Evolutionary conservation across 208 protist genomes (phyloP).

Genomic region (Sergeia podlipaevii): DNA sequence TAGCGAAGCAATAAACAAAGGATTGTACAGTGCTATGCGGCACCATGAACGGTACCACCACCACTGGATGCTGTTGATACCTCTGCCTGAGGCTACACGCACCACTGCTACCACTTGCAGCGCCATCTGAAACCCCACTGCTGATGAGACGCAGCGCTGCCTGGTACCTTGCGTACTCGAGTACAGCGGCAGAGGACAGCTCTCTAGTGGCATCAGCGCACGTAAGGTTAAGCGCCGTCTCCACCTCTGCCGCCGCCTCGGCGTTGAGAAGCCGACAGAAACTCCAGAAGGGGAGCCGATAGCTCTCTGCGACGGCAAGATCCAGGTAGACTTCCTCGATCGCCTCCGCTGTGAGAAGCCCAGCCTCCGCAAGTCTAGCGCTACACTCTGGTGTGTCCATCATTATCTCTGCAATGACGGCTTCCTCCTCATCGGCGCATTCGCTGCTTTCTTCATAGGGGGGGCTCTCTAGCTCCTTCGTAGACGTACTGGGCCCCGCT

Average conservation of each 20-base stretch:
- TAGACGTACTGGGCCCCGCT: too few relatives aligned
- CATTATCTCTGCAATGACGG: slow-evolving; percentile 3
- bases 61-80: background rate
- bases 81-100: too few relatives aligned
- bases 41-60: slow-evolving; percentile 22
- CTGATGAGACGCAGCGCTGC: slow-evolving; percentile 19
- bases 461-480: too few relatives aligned
- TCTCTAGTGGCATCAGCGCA: slow-evolving; percentile 29
- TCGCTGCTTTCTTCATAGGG: background rate
- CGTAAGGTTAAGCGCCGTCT: slow-evolving; percentile 32
- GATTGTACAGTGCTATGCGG: slow-evolving; percentile 32
- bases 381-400: slow-evolving; percentile 1
- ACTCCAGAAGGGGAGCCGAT: slow-evolving; percentile 53
- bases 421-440: background rate
- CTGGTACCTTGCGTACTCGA: slow-evolving; percentile 26
- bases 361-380: background rate
- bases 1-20: slow-evolving; percentile 47
- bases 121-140: background rate
- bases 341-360: slow-evolving; percentile 31
- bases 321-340: slow-evolving; percentile 59
- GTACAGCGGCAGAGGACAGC: slow-evolving; percentile 33
- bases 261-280: slow-evolving; percentile 54
- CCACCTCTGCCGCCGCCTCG: slow-evolving; percentile 27
- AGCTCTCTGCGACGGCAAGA: slow-evolving; percentile 47
- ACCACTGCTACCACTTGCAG: too few relatives aligned